Base-by-base conservation (phyloP, 306 rosid species). In the Malus sylvestris region DNA sequence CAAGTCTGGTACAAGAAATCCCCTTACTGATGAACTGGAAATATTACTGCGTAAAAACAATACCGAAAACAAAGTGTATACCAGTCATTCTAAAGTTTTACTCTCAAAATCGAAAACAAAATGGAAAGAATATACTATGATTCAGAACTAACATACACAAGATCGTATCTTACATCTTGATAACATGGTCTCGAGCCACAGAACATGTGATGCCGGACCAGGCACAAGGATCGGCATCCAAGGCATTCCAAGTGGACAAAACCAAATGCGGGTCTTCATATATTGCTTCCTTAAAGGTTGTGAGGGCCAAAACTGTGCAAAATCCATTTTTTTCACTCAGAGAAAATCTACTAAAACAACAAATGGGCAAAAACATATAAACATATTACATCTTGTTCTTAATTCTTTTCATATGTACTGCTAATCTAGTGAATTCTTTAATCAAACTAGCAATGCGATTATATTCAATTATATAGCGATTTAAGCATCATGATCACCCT, bases 1-100 rank as follows among this genome's bases (percentile, higher is more conserved):
- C 86, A 96, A 88, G 74, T 93, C 97, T 63, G 86, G 92, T 49
- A 89, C 87, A 67, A 96, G 85, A 86, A 87, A 91, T 70, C 99
- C 99, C 71, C 64, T 85, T 49, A 96, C 44, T 19, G 90, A 88
- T 61, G 91, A 88, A 67, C 94, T 91, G 22, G 99, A 87, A 59
- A 96, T 80, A 81, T 92, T 89, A 65, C 98, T 93, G 88, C 88
- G 83, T 72, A 79, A 79, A 81, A 49, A 68, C 70, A 55, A 60
- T 25, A 60, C 74, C 80, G 81, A 76, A 76, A 71, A 63, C 71
- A 65, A 65, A 73, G 65, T 49, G 52, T 40, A 35, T 35, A 75
- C 68, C 9, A 30, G 20, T 74, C 61, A 74, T 45, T 73, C 22
- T 57, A 11, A 76, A 83, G 45, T 66, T 42, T 52, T 72, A 68